Conservation (phyloP, 2,329 filamentous ascomycete species). For the Lasiodiplodia sp. region DNA sequence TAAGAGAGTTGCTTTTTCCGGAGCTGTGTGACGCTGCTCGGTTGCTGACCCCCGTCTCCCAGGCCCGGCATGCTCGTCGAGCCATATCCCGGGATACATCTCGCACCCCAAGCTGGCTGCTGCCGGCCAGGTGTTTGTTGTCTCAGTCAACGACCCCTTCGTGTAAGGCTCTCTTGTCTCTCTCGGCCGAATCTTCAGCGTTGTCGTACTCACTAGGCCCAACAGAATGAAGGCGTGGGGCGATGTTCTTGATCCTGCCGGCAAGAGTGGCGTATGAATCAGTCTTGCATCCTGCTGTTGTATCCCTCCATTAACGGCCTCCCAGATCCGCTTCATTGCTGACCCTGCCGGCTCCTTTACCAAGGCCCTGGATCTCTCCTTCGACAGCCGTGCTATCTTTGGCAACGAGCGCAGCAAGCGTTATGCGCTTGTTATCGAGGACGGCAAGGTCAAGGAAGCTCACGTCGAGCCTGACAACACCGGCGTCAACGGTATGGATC, state of each 20-base stretch:
- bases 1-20: slow-evolving; percentile 35
- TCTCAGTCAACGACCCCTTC: slow-evolving; percentile 93
- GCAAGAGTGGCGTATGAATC: slow-evolving; percentile 71
- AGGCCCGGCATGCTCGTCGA: slow-evolving; percentile 67
- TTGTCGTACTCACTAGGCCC: slow-evolving; percentile 16
- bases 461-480: slow-evolving; percentile 91
- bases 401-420: slow-evolving; percentile 85
- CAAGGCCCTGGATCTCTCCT: slow-evolving; percentile 80
- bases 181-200: slow-evolving; percentile 27
- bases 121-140: slow-evolving; percentile 85
- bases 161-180: slow-evolving; percentile 63
- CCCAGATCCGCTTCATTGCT: slow-evolving; percentile 84
- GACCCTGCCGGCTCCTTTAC: slow-evolving; percentile 83
- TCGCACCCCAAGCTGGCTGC: slow-evolving; percentile 78
- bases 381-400: slow-evolving; percentile 81
- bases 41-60: not conserved
- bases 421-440: slow-evolving; percentile 82
- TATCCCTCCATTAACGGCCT: not conserved
- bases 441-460: slow-evolving; percentile 82
- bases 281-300: slow-evolving; percentile 31
- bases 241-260: slow-evolving; percentile 75
- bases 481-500: slow-evolving; percentile 72
- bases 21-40: not conserved
- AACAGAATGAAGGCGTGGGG: slow-evolving; percentile 88
- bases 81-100: slow-evolving; percentile 87